A percentile compares a stretch with the other conserved stretches of the same genome.
These are phyloP conservation scores for Eimeria sp. DNA, from an alignment of 169 alveolate species.

Conservation along the genomic window DNA sequence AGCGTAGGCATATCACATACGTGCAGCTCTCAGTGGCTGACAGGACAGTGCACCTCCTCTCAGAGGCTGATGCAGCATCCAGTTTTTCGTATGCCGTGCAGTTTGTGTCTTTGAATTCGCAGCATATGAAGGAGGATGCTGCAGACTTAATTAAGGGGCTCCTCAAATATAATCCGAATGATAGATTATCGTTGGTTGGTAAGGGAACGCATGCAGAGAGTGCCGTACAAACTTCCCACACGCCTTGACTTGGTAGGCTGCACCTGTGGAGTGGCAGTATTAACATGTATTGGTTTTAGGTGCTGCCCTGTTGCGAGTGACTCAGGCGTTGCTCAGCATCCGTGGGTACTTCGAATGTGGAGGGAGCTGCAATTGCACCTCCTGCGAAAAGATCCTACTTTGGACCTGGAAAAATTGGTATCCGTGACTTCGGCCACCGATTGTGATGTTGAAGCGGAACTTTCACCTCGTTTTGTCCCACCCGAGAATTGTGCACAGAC, in stretches of 20 bases:
- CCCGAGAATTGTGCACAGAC: neutral
- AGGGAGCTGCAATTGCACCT: constrained; percentile 53
- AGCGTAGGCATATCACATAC: neutral
- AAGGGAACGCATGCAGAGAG: neutral
- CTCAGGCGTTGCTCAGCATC: constrained; percentile 74
- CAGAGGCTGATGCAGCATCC: neutral
- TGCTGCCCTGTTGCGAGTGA: constrained; percentile 5
- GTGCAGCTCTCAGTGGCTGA: neutral
- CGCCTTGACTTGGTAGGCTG: neutral
- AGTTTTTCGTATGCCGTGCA: neutral
- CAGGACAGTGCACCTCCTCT: neutral
- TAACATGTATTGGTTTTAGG: neutral
- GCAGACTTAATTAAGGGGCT: constrained; percentile 68
- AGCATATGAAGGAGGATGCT: constrained; percentile 82
- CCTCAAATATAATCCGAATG: constrained; percentile 79
- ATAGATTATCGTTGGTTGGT: constrained; percentile 73
- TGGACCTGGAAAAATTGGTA: constrained; percentile 39
- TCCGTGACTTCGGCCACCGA: neutral
- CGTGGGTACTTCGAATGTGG: constrained; percentile 78
- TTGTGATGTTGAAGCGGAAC: neutral
- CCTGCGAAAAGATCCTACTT: constrained; percentile 23
- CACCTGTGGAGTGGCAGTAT: neutral
- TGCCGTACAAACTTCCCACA: neutral
- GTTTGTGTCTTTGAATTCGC: neutral
- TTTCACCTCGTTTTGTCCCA: neutral